Evolutionary conservation across 225 moss, liverwort and hornwort genomes (phyloP).

Genomic region (Sphagnum tenellum): DNA sequence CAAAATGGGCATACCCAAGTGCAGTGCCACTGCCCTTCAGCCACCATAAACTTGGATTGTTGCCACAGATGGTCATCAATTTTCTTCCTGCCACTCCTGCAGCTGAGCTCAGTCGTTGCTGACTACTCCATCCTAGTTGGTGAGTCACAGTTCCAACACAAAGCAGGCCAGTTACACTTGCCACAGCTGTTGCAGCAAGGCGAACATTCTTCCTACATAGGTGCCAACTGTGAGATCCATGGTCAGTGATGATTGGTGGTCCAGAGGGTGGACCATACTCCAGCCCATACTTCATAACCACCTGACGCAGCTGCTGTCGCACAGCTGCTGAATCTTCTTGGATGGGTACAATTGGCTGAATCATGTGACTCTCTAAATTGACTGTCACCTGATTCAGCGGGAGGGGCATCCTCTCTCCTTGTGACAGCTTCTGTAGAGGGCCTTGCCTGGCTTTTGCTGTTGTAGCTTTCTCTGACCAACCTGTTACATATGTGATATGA

Average conservation of each 20-base stretch:
- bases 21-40: slow-evolving; percentile 40
- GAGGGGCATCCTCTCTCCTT: too few species aligned
- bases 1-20: slow-evolving; percentile 40
- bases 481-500: slow-evolving; percentile 12
- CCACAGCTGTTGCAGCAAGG: slow-evolving; percentile 32
- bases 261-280: slow-evolving; percentile 68
- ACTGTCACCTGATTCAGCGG: background rate
- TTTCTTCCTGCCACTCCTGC: slow-evolving; percentile 37
- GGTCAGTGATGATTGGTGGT: slow-evolving; percentile 62
- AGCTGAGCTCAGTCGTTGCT: slow-evolving; percentile 17
- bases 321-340: slow-evolving; percentile 26
- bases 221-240: slow-evolving; percentile 36
- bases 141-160: slow-evolving; percentile 31
- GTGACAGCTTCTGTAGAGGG: slow-evolving; percentile 3
- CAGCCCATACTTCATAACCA: slow-evolving; percentile 68
- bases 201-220: slow-evolving; percentile 17
- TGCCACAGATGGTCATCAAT: slow-evolving; percentile 46
- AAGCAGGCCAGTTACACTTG: slow-evolving; percentile 50
- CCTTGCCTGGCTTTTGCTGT: slow-evolving; percentile 19
- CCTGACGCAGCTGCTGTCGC: slow-evolving; percentile 50
- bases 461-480: slow-evolving; percentile 22
- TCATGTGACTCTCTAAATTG: slow-evolving; percentile 1
- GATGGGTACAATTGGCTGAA: background rate
- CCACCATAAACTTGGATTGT: slow-evolving; percentile 38
- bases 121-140: slow-evolving; percentile 13